phyloP scores from a whole-genome alignment of 2,329 filamentous ascomycete genomes.

The Chrysosporium queenslandicum region DNA sequence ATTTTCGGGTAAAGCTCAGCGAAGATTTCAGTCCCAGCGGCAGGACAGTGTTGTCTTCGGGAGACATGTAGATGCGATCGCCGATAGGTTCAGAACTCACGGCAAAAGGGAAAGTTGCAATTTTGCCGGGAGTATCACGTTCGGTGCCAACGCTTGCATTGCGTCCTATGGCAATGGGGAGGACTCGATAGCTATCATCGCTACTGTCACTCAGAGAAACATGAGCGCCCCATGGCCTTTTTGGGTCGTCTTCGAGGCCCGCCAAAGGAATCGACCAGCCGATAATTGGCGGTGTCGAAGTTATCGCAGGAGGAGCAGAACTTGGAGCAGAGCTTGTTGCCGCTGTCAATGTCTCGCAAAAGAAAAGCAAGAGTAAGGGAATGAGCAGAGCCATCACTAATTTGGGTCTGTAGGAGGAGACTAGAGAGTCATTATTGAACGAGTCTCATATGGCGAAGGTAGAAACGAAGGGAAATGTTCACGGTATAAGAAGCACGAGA shows the following conservation, averaged over 20 bases:
- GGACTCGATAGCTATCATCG: neutral
- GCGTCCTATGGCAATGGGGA: slow-evolving; percentile 3
- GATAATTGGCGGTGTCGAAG: too few relatives aligned
- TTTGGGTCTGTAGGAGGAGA: neutral
- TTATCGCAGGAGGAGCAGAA: too few relatives aligned
- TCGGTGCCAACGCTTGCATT: neutral
- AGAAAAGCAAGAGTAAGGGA: neutral
- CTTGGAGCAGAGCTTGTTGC: too few relatives aligned
- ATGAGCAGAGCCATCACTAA: neutral
- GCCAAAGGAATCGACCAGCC: slow-evolving; percentile 10
- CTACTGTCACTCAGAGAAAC: neutral
- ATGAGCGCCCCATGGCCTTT: slow-evolving; percentile 6
- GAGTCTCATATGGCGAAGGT: neutral
- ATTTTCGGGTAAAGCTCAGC: neutral
- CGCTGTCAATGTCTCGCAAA: too few relatives aligned
- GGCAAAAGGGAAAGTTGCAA: slow-evolving; percentile 8
- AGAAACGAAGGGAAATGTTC: neutral
- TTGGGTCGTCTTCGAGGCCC: slow-evolving; percentile 7
- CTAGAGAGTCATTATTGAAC: neutral
- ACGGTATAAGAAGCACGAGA: neutral
- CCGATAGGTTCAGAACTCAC: neutral
- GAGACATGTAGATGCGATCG: slow-evolving; percentile 2
- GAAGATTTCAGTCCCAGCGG: neutral
- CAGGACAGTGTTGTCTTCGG: neutral
- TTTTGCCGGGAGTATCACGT: neutral